A percentile compares a stretch with the other conserved stretches of the same genome.
Conservation (phyloP, 2,329 filamentous ascomycete genomes). For the Phaeoacremonium minimum region DNA sequence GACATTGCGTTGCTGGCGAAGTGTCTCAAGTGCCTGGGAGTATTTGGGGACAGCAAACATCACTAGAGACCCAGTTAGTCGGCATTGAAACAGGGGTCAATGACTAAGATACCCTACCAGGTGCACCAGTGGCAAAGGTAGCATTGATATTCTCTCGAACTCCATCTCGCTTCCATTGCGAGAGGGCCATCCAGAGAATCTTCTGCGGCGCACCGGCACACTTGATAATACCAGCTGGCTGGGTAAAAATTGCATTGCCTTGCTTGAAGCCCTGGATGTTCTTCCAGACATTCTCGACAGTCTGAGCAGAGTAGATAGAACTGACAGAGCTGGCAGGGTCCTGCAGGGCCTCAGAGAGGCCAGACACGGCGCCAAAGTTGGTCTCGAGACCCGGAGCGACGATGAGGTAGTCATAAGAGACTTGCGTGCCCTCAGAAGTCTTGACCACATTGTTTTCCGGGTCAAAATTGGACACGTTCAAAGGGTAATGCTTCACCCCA, state of each 20-base stretch:
- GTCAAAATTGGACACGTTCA: conserved; percentile 25
- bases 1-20: conserved; percentile 27
- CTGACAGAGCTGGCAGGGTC: conserved; percentile 26
- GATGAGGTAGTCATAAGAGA: conserved; percentile 30
- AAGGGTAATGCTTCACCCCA: conserved; percentile 27
- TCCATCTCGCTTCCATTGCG: conserved; percentile 28
- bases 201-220: conserved; percentile 33
- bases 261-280: conserved; percentile 28
- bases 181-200: conserved; percentile 33
- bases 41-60: conserved; percentile 36
- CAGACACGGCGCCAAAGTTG: conserved; percentile 26
- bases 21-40: conserved; percentile 23
- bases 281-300: conserved; percentile 26
- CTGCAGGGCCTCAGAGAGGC: conserved; percentile 25
- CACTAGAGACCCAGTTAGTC: conserved; percentile 7
- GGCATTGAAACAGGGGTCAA: neutral
- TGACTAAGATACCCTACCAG: too few relatives aligned
- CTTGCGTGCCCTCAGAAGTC: conserved; percentile 25
- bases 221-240: conserved; percentile 31
- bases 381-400: conserved; percentile 29
- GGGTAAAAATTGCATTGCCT: conserved; percentile 30
- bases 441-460: conserved; percentile 28
- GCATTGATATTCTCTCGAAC: conserved; percentile 23
- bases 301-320: conserved; percentile 31
- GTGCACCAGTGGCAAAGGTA: conserved; percentile 27